Percentiles rank a stretch among this genome's conserved stretches.
These are phyloP conservation scores for Pezicula rhizophila DNA, from an alignment of 2,329 filamentous ascomycete species.

Conservation along the genomic window DNA sequence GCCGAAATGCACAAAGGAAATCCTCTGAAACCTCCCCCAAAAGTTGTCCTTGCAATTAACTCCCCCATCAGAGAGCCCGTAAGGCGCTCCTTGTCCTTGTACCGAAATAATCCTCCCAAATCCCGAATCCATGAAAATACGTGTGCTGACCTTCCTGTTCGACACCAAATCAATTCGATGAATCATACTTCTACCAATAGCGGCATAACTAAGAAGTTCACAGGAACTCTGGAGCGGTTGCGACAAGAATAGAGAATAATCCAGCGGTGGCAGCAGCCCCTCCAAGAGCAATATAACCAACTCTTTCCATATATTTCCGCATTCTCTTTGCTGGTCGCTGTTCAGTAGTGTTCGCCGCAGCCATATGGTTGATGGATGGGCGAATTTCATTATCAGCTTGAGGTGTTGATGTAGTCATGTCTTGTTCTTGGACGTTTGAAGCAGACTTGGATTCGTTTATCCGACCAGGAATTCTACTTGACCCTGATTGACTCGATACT, in stretches of 20 bases:
- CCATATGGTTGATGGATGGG: too few species aligned
- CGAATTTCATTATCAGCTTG: not conserved
- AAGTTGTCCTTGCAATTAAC: conserved; percentile 6
- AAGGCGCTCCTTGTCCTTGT: not conserved
- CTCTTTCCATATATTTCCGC: conserved; percentile 20
- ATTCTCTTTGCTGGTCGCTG: conserved; percentile 23
- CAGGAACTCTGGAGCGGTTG: conserved; percentile 30
- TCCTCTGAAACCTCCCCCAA: conserved; percentile 6
- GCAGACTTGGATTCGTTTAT: not conserved
- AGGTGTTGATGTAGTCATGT: not conserved
- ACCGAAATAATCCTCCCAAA: not conserved
- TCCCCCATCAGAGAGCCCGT: conserved; percentile 7
- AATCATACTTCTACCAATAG: conserved; percentile 1
- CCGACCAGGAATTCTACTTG: too few species aligned
- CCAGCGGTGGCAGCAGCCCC: conserved; percentile 29
- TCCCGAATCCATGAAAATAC: not conserved
- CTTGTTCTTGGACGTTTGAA: not conserved
- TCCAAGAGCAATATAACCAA: conserved; percentile 28
- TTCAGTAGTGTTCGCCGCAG: conserved; percentile 1
- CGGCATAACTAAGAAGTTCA: conserved; percentile 7
- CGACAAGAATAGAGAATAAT: conserved; percentile 31
- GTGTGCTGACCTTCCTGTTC: not conserved
- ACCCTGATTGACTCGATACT: not conserved
- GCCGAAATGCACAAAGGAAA: conserved; percentile 16
- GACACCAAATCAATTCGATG: not conserved